A percentile compares a stretch with the other conserved stretches of the same genome.
These are phyloP conservation scores for Mercurialis annua DNA, from an alignment of 345 rosid genomes.

Conservation along the genomic window DNA sequence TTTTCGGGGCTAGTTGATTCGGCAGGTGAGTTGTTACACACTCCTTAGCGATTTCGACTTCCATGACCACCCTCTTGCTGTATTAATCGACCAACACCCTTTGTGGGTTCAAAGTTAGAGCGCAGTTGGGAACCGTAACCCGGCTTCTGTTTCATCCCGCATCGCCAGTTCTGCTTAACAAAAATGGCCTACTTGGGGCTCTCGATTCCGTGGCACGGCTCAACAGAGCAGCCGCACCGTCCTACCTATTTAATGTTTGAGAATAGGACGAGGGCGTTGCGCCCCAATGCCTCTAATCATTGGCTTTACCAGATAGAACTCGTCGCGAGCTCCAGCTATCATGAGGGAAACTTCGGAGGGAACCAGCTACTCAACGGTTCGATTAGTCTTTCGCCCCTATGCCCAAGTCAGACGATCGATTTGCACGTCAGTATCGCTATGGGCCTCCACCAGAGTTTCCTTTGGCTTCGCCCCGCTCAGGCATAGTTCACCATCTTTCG, in stretches of 20 bases:
- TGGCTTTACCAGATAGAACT: slow-evolving; percentile 16
- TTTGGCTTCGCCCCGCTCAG: too few relatives aligned
- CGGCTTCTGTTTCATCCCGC: background rate
- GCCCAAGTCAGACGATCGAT: slow-evolving; percentile 53
- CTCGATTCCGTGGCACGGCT: too few relatives aligned
- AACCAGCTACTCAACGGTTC: slow-evolving; percentile 56
- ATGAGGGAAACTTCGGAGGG: slow-evolving; percentile 53
- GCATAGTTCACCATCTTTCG: too few relatives aligned
- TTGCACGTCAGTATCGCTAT: slow-evolving; percentile 48
- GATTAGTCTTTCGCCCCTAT: slow-evolving; percentile 68
- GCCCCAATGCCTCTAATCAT: too few relatives aligned
- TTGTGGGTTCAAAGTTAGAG: background rate
- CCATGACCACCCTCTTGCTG: background rate
- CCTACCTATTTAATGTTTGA: too few relatives aligned
- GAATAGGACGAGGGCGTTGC: too few relatives aligned
- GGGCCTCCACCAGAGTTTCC: too few relatives aligned
- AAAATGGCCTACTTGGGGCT: background rate
- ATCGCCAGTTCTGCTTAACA: background rate
- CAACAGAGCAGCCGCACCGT: too few relatives aligned
- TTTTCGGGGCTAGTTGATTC: background rate
- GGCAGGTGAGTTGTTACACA: too few relatives aligned
- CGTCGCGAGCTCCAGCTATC: slow-evolving; percentile 36
- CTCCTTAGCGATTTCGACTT: background rate
- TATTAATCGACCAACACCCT: slow-evolving; percentile 1
- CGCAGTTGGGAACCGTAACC: background rate